A percentile compares a stretch with the other conserved stretches of the same genome.
Evolutionary conservation across 305 asterid species (phyloP).

Genomic region (Fraxinus greggii): DNA sequence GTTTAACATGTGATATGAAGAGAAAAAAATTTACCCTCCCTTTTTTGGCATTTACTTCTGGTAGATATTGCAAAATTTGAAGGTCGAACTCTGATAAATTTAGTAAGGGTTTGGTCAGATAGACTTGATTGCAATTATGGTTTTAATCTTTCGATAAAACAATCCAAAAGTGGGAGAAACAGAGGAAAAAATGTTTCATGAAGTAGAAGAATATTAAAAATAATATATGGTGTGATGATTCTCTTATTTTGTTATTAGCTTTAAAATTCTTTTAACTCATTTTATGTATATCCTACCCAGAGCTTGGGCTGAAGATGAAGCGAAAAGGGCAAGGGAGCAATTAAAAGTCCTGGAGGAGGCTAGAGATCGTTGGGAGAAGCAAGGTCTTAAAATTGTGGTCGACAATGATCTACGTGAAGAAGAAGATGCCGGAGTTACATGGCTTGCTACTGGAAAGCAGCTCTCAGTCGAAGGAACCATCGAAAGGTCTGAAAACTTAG

Average conservation of each 20-base stretch:
- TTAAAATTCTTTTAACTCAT: conserved; percentile 5
- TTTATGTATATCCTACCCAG: conserved; percentile 36
- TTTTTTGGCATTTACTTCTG: not conserved
- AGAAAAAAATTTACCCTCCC: not conserved
- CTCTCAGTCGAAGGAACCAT: conserved; percentile 60
- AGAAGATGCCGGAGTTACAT: conserved; percentile 65
- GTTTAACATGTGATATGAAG: not conserved
- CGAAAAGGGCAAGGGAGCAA: conserved; percentile 86
- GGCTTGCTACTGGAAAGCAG: conserved; percentile 69
- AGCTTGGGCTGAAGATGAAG: conserved; percentile 96
- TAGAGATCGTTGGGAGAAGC: conserved; percentile 75
- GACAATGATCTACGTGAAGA: conserved; percentile 83
- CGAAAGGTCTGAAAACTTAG: conserved; percentile 63
- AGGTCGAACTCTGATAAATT: not conserved
- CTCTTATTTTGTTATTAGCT: not conserved
- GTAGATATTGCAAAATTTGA: not conserved
- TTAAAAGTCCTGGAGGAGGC: conserved; percentile 83
- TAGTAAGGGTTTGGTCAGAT: not conserved
- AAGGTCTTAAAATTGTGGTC: conserved; percentile 85
- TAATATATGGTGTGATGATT: not conserved
- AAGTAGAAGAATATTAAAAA: not conserved
- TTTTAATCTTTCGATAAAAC: not conserved
- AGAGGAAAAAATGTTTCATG: not conserved
- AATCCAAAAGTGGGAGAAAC: not conserved
- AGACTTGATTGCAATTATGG: not conserved